Percentiles rank a stretch among this genome's conserved stretches.
phyloP scores from a whole-genome alignment of 2,329 filamentous ascomycete species.

The Diaporthe amygdali region DNA sequence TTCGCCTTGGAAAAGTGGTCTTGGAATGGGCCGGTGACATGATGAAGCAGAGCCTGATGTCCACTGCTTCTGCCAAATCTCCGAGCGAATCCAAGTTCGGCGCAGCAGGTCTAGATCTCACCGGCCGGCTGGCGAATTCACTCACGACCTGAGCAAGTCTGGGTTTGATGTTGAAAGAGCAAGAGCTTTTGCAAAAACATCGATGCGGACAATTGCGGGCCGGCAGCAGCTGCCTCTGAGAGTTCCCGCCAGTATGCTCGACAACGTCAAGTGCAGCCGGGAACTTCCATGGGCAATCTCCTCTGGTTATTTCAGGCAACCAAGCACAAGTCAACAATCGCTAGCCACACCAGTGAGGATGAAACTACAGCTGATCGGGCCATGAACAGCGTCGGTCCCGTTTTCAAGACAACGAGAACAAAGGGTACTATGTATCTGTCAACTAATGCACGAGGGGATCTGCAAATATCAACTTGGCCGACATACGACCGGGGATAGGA shows the following conservation, averaged over 20 bases:
- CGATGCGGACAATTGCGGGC: neutral
- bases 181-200: neutral
- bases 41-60: conserved; percentile 20
- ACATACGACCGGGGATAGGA: neutral
- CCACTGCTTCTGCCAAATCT: neutral
- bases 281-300: neutral
- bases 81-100: neutral
- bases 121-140: neutral
- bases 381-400: neutral
- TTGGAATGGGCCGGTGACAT: conserved; percentile 26
- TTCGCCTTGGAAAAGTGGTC: conserved; percentile 21
- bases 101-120: neutral
- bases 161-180: no score
- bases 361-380: neutral
- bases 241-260: neutral
- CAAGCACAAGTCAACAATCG: neutral
- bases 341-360: neutral
- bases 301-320: neutral
- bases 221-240: no score
- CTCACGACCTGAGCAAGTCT: neutral
- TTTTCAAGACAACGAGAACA: neutral
- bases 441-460: neutral
- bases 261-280: neutral
- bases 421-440: neutral
- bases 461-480: neutral